phyloP scores from a whole-genome alignment of 805 yeast species.

The Schwanniomyces pseudopolymorphus region DNA sequence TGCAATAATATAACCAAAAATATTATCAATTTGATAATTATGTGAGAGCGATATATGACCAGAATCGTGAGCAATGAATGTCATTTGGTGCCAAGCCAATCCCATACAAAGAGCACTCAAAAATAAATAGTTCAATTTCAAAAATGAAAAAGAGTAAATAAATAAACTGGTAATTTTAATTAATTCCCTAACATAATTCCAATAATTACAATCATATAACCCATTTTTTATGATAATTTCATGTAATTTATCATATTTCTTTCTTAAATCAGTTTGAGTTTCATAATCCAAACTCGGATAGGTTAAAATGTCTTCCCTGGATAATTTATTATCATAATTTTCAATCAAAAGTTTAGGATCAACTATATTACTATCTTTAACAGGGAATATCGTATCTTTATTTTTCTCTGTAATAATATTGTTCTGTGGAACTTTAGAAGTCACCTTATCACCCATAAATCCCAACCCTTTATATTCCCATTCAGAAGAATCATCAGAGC shows the following conservation, averaged over 20 bases:
- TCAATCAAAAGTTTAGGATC: conserved; percentile 56
- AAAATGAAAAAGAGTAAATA: conserved; percentile 47
- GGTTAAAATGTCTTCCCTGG: conserved; percentile 52
- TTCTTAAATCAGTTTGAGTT: conserved; percentile 60
- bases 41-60: conserved; percentile 86
- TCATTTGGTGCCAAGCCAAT: conserved; percentile 84
- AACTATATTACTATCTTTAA: conserved; percentile 32
- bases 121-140: conserved; percentile 44
- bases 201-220: conserved; percentile 69
- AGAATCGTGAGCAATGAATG: conserved; percentile 87
- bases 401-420: conserved; percentile 39
- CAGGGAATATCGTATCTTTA: conserved; percentile 34
- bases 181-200: conserved; percentile 69
- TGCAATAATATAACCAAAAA: conserved; percentile 71
- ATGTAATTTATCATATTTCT: conserved; percentile 63
- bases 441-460: conserved; percentile 38
- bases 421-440: conserved; percentile 55
- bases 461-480: conserved; percentile 26
- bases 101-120: conserved; percentile 69
- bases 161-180: conserved; percentile 59
- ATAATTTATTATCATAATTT: conserved; percentile 56
- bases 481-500: conserved; percentile 7
- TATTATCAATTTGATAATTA: conserved; percentile 70
- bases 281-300: conserved; percentile 66
- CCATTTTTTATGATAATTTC: conserved; percentile 53